Evolutionary conservation across 176 grass and related monocot species (phyloP), one percentile per base, ranked within the genome.

Genomic region (Poa pratensis): DNA sequence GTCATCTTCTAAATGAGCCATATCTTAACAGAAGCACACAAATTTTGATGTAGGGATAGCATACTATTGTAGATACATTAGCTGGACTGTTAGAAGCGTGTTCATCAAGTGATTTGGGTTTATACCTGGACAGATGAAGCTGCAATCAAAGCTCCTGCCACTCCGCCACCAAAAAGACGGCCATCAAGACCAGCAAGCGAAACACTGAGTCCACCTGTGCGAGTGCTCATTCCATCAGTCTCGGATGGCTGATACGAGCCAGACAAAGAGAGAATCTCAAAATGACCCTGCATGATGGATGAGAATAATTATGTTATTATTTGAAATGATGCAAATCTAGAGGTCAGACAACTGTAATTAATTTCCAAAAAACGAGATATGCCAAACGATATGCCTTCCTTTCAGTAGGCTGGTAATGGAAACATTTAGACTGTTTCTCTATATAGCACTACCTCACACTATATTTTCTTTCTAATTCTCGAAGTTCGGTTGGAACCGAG

Each of bases 181-280:
- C 88, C 90, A 76, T 92, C 88, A 37, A 80, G 80, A 70, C 88
- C 68, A 84, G 80, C 86, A 81, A 92, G 83, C 0, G 80, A 90
- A 82, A 90, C 77, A 76, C 73, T 77, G 23, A 95, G 73, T 79
- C 80, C 86, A 43, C 93, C 90, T 26, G 83, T 87, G 73, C 77
- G 83, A 82, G 83, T 90, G 70, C 86, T 87, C 52, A 92, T 57
- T 5, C 83, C 88, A 45, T 51, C 19, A 64, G 43, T 80, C 18
- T 92, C 86, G 34, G 93, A 92, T 13, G 84, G 67, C 46, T 90
- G 73, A 87, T 85, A 95, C 19, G 88, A 82, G 3, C 93, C 93
- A 26, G 83, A 88, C 69, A 95, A 85, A 65, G 90, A 90, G 52
- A 92, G 58, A 50, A 95, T 89, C 72, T 95, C 88, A 87, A 95